phyloP scores from a whole-genome alignment of 768 basidiomycete genomes.

The Naematelia aurantialba region DNA sequence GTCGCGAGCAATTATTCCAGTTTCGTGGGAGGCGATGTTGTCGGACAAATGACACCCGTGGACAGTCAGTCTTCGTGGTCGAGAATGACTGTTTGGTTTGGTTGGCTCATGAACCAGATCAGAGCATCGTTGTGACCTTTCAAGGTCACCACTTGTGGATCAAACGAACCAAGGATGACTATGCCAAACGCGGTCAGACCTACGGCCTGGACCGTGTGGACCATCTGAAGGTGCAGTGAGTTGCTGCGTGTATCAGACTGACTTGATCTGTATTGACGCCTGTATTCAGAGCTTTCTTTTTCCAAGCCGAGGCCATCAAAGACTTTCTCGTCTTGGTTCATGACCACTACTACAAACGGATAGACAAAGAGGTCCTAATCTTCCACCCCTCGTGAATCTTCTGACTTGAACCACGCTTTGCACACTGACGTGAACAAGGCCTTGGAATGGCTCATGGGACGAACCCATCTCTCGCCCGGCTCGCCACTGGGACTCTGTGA shows the following conservation, averaged over 20 bases:
- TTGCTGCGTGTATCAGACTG: neutral
- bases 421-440: neutral
- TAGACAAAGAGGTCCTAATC: conserved; percentile 27
- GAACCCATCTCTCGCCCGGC: conserved; percentile 28
- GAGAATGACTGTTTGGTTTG: too few relatives aligned
- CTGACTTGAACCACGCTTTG: neutral
- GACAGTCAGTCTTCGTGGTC: conserved; percentile 13
- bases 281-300: conserved; percentile 10
- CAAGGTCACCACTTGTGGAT: conserved; percentile 28
- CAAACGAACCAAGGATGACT: conserved; percentile 1
- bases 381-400: conserved; percentile 24
- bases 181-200: conserved; percentile 9
- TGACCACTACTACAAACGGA: conserved; percentile 18
- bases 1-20: conserved; percentile 18
- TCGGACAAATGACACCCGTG: conserved; percentile 30
- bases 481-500: conserved; percentile 40
- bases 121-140: conserved; percentile 11
- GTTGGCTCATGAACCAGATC: neutral
- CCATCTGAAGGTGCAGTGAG: conserved; percentile 4
- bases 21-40: conserved; percentile 20
- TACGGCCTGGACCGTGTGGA: conserved; percentile 9
- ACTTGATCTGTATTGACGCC: neutral
- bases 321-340: conserved; percentile 25
- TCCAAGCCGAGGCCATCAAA: conserved; percentile 5
- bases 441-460: conserved; percentile 13